A percentile compares a stretch with the other conserved stretches of the same genome.
These are phyloP conservation scores for Spiromastix sp. DNA, from an alignment of 2,329 filamentous ascomycete genomes.

Conservation along the genomic window DNA sequence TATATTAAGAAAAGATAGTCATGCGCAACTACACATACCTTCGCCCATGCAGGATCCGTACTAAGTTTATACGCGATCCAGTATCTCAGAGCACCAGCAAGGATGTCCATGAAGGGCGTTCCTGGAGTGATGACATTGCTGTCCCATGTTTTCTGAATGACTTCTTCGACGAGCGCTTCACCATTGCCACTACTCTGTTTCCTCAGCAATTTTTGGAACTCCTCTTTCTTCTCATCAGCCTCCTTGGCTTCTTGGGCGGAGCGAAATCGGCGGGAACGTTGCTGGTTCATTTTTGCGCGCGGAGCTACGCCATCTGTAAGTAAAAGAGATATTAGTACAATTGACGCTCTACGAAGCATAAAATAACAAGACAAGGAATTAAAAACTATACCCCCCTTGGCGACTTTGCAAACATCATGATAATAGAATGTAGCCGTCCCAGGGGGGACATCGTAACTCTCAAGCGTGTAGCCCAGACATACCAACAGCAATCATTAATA, in stretches of 20 bases:
- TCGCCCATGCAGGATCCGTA: slow-evolving; percentile 90
- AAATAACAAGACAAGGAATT: slow-evolving; percentile 2
- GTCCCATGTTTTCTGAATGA: slow-evolving; percentile 84
- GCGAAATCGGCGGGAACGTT: slow-evolving; percentile 89
- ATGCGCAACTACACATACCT: slow-evolving; percentile 31
- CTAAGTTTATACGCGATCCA: slow-evolving; percentile 98
- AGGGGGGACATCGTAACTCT: slow-evolving; percentile 12
- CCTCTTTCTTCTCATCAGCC: slow-evolving; percentile 82
- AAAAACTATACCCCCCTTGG: slow-evolving; percentile 21
- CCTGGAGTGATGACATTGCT: slow-evolving; percentile 82
- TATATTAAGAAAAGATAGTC: background rate
- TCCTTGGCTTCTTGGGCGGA: slow-evolving; percentile 89
- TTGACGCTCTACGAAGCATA: slow-evolving; percentile 1
- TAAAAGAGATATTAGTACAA: slow-evolving; percentile 17
- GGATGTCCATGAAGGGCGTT: slow-evolving; percentile 96
- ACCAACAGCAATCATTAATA: slow-evolving; percentile 96
- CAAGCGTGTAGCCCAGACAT: slow-evolving; percentile 12
- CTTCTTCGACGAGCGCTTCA: slow-evolving; percentile 49
- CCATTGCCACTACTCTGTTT: slow-evolving; percentile 60
- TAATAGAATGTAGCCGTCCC: slow-evolving; percentile 20
- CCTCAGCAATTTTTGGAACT: slow-evolving; percentile 74
- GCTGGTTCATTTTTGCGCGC: slow-evolving; percentile 99
- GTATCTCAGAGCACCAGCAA: slow-evolving; percentile 81
- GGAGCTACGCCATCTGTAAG: slow-evolving; percentile 81
- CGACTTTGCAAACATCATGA: slow-evolving; percentile 17